Evolutionary conservation across 2,329 filamentous ascomycete species (phyloP).

Genomic region (Neophaeococcomyces aloes): DNA sequence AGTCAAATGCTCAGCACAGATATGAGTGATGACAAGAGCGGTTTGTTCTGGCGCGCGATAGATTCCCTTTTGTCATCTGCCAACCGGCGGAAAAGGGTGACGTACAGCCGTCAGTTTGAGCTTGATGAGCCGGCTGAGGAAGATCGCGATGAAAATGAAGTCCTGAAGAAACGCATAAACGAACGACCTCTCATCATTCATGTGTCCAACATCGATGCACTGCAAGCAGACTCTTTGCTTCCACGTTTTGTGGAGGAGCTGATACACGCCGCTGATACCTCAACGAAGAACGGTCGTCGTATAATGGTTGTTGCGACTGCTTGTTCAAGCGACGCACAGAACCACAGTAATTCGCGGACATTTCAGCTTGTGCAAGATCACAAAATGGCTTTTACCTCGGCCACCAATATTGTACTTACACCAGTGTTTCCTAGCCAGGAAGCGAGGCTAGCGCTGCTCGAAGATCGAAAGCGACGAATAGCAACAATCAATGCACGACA

Average conservation of each 20-base stretch:
- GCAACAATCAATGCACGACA: constrained; percentile 54
- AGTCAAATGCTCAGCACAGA: not conserved
- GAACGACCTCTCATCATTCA: constrained; percentile 12
- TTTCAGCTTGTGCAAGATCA: constrained; percentile 39
- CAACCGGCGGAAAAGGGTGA: no score
- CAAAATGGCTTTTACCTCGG: constrained; percentile 36
- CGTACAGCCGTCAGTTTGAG: no score
- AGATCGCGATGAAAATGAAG: no score
- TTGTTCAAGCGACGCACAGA: constrained; percentile 44
- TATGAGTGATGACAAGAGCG: not conserved
- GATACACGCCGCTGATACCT: constrained; percentile 58
- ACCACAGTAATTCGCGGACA: constrained; percentile 33
- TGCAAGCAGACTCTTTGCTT: constrained; percentile 61
- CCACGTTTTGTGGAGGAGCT: constrained; percentile 59
- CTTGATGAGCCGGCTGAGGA: no score
- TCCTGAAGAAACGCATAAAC: not conserved
- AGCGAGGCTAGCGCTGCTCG: constrained; percentile 8
- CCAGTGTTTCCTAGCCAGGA: constrained; percentile 33
- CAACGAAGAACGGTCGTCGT: constrained; percentile 59
- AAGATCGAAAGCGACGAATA: constrained; percentile 41
- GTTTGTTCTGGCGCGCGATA: not conserved
- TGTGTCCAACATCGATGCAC: constrained; percentile 54
- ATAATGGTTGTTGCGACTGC: constrained; percentile 75
- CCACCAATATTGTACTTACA: constrained; percentile 45
- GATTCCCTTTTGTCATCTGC: not conserved